Percentiles rank a stretch among this genome's conserved stretches.
Conservation (phyloP, 371 early-diverging fungal genomes). For the Encephalitozoon intestinalis region DNA sequence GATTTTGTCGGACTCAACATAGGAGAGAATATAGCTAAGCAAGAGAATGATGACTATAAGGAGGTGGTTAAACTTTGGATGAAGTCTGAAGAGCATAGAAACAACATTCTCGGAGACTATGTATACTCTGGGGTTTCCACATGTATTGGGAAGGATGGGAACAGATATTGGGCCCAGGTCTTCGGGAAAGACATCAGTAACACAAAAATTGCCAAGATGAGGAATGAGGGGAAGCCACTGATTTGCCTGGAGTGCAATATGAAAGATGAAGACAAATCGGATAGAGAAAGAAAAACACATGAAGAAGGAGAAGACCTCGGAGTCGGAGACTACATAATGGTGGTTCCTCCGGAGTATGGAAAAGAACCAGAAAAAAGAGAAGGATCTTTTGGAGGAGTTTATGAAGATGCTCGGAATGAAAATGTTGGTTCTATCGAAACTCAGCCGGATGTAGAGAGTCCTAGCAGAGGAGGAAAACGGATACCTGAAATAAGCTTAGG, state of each 20-base stretch:
- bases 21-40: conserved; percentile 59
- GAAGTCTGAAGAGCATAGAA: conserved; percentile 51
- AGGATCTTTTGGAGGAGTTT: background rate
- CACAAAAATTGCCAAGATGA: conserved; percentile 7
- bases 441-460: background rate
- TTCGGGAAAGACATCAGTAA: conserved; percentile 52
- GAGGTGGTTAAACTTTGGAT: conserved; percentile 56
- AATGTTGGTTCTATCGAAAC: background rate
- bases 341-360: background rate
- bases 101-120: conserved; percentile 59
- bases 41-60: conserved; percentile 51
- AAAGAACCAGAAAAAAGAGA: background rate
- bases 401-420: background rate
- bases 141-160: conserved; percentile 47
- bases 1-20: conserved; percentile 52
- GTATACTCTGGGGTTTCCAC: conserved; percentile 53
- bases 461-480: background rate
- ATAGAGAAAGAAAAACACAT: background rate
- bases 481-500: background rate
- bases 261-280: background rate
- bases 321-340: conserved; percentile 1
- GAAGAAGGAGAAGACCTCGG: background rate
- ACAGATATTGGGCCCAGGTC: conserved; percentile 58
- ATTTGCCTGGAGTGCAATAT: background rate
- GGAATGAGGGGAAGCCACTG: background rate